Evolutionary conservation across 345 rosid genomes (phyloP), one percentile per base, ranked within the genome.

Genomic region (Hevea brasiliensis): DNA sequence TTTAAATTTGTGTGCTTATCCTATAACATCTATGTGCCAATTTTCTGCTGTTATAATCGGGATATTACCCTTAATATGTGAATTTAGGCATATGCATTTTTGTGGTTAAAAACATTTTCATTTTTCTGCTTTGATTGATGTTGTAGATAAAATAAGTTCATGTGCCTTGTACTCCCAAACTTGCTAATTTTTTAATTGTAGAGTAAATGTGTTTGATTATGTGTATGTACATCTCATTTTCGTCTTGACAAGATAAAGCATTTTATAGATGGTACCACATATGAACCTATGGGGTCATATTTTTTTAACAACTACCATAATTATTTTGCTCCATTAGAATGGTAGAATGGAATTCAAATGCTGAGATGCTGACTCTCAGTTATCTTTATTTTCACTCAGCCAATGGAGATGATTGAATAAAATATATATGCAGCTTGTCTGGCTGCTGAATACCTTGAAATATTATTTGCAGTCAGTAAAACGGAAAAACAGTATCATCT

Each of bases 1-100:
- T 71, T 44, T 75, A 60, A 23, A 44, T 63, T 66, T n/a, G 42
- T 47, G 45, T 50, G 10, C 32, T 23, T 61, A 10, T 18, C 24
- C 9, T 11, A 61, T 60, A 47, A 18, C 8, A 57, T 57, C 45
- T 55, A 27, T 68, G 29, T 70, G 61, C 65, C 60, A 21, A 32
- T 4, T 35, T 55, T 23, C 54, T 24, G 53, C 15, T 47, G 4
- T 60, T 60, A 18, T 60, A 17, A 32, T 29, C 35, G 13, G 62
- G 20, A 24, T 35, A 27, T 60, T 60, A 24, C 32, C 7, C 27
- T 23, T 26, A 3, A 18, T 60, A 27, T 60, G 64, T 37, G 9
- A 60, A 13, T 9, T 60, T 27, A 60, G 64, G 41, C 64, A 60
- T 32, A 14, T 32, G n/a, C 17, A 13, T 29, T 32, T 32, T 60